Evolutionary conservation across 495 filamentous ascomycete species (phyloP), one percentile per base, ranked within the genome.

Genomic region (Aspergillus egyptiacus): DNA sequence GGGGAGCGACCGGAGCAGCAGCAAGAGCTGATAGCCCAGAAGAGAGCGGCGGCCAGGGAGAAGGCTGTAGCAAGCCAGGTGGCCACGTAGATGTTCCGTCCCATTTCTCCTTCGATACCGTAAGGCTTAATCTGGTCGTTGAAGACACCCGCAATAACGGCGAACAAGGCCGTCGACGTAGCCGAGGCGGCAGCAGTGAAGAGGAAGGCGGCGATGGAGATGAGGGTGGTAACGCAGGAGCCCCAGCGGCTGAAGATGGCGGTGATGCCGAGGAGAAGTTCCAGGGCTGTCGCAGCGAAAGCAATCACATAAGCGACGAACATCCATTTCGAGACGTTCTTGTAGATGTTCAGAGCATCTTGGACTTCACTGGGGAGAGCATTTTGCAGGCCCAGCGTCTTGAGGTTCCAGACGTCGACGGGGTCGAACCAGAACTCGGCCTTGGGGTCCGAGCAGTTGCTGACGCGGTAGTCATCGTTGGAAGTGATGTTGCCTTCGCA

Each of bases 11-110:
- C 81, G 48, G 73, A 77, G 75, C 91, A 96, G 81, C 91, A 96
- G 85, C 91, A 96, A 47, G 82, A 75, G 66, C 81, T 87, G 67
- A 95, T 80, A 55, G 86, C 71, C 91, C 91, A 97, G 83, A 95
- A 96, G 57, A 95, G 56, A 48, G 76, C 76, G 11, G 81, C 81
- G 38, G 61, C 86, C 18, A 89, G 56, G 36, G 84, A 81, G 64
- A 94, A 93, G 25, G 75, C 84, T 9, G 83, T 84, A 39, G 82
- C 84, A 39, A 96, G 66, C 91, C 91, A 97, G 39, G 82, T 77
- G 4, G 77, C 67, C 19, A 75, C 75, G 48, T 86, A 80, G 65
- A 85, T 90, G 56, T 75, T 73, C 38, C 59, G 78, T 64, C 87
- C 85, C 58, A 91, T 69, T 32, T 59, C 62, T 32, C 79, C 75